These are phyloP conservation scores for Saccharomyces eubayanus DNA, from an alignment of 805 yeast genomes.

Conservation along the genomic window DNA sequence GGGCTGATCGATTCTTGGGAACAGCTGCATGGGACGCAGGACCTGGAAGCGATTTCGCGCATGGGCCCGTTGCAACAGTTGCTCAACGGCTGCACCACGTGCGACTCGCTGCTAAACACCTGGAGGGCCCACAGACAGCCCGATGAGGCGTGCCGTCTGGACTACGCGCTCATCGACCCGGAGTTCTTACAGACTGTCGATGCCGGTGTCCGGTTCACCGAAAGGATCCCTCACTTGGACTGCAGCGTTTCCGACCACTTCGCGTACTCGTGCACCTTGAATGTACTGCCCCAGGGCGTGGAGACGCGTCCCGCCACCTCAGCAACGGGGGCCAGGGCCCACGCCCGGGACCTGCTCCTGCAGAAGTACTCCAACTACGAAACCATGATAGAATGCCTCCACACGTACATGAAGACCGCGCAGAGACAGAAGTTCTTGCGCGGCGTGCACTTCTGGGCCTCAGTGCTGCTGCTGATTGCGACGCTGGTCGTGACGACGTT, in stretches of 20 bases:
- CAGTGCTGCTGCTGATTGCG: conserved; percentile 46
- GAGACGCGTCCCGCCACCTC: conserved; percentile 3
- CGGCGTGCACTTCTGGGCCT: conserved; percentile 49
- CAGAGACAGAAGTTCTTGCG: conserved; percentile 60
- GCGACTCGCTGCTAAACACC: conserved; percentile 80
- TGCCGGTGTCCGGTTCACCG: conserved; percentile 73
- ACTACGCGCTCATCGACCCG: conserved; percentile 75
- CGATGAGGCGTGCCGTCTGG: conserved; percentile 78
- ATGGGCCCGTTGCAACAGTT: conserved; percentile 58
- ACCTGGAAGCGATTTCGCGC: conserved; percentile 34
- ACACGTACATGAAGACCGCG: conserved; percentile 44
- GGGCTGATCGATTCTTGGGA: conserved; percentile 80
- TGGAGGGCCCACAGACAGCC: conserved; percentile 55
- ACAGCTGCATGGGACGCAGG: conserved; percentile 44
- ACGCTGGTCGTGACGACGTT: conserved; percentile 50
- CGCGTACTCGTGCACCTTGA: conserved; percentile 52
- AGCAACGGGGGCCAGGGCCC: background rate
- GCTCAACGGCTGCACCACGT: conserved; percentile 70
- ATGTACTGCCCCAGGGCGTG: conserved; percentile 18
- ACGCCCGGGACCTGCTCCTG: conserved; percentile 5
- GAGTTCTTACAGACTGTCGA: conserved; percentile 41
- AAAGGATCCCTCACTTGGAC: conserved; percentile 54
- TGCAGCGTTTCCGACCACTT: conserved; percentile 83
- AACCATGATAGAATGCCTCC: conserved; percentile 42
- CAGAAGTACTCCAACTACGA: conserved; percentile 31